phyloP scores from a whole-genome alignment of 192 early-diverging fungal genomes.

The Podila verticillata region DNA sequence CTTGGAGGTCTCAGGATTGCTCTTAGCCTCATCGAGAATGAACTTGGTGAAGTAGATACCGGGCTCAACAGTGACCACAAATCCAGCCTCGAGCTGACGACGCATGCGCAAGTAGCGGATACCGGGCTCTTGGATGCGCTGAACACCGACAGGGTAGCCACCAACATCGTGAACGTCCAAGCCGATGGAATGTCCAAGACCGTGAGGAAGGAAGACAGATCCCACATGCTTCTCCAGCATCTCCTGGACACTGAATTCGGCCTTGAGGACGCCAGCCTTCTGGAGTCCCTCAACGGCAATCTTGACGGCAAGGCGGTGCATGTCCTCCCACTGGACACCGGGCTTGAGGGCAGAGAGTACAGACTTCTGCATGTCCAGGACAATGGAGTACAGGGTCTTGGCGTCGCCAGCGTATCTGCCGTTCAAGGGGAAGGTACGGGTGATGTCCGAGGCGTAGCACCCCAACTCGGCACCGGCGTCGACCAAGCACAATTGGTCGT shows the following conservation, averaged over 20 bases:
- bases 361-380: conserved; percentile 82
- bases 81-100: conserved; percentile 75
- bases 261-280: conserved; percentile 76
- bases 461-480: conserved; percentile 86
- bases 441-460: conserved; percentile 94
- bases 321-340: conserved; percentile 89
- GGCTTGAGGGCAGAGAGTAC: conserved; percentile 76
- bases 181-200: conserved; percentile 79
- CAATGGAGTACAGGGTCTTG: conserved; percentile 84
- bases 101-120: conserved; percentile 75
- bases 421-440: conserved; percentile 86
- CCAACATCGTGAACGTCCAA: conserved; percentile 94
- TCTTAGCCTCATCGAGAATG: conserved; percentile 70
- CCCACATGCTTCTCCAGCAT: conserved; percentile 74
- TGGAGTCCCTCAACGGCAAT: conserved; percentile 75
- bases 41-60: conserved; percentile 92
- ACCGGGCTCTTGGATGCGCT: conserved; percentile 75
- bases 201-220: conserved; percentile 91
- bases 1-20: conserved; percentile 62
- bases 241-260: conserved; percentile 63
- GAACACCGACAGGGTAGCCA: conserved; percentile 82
- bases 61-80: conserved; percentile 95
- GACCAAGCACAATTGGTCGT: conserved; percentile 68
- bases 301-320: conserved; percentile 80
- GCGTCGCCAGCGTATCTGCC: conserved; percentile 77